Evolutionary conservation across 331 rosid species (phyloP).

Genomic region (Acacia pycnantha): DNA sequence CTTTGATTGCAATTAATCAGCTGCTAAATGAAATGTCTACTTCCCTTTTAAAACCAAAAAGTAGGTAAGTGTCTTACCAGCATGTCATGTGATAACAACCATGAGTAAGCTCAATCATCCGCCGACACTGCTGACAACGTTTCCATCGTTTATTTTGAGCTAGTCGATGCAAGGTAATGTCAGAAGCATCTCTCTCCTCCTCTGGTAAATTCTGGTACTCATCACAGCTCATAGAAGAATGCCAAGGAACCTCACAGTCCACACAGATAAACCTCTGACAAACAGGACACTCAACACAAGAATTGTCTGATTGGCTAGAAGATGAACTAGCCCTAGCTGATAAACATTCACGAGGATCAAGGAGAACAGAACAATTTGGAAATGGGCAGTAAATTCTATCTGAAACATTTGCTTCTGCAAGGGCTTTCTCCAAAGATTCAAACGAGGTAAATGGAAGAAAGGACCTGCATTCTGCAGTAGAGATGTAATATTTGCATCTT

Average conservation of each 20-base stretch:
- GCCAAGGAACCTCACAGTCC: conserved; percentile 94
- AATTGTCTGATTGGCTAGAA: conserved; percentile 74
- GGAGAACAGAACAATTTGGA: conserved; percentile 81
- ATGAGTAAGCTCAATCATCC: conserved; percentile 82
- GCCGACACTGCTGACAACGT: conserved; percentile 88
- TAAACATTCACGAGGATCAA: conserved; percentile 67
- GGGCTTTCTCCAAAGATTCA: conserved; percentile 66
- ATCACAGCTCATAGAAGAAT: conserved; percentile 83
- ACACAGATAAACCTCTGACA: conserved; percentile 81
- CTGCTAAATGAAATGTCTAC: neutral
- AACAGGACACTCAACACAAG: conserved; percentile 86
- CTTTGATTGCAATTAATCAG: neutral
- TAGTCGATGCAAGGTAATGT: conserved; percentile 65
- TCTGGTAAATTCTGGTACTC: conserved; percentile 70
- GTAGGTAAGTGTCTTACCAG: conserved; percentile 61
- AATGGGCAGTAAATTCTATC: conserved; percentile 85
- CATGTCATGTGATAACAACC: conserved; percentile 96
- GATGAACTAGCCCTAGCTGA: conserved; percentile 80
- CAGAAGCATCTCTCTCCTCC: conserved; percentile 82
- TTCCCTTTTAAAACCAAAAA: neutral
- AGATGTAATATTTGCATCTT: conserved; percentile 74
- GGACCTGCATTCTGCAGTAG: conserved; percentile 60
- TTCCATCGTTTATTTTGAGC: conserved; percentile 83
- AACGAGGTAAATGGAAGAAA: conserved; percentile 78
- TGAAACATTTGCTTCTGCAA: conserved; percentile 58